Evolutionary conservation across 2,329 filamentous ascomycete species (phyloP).

Genomic region (Exophiala dermatitidis): DNA sequence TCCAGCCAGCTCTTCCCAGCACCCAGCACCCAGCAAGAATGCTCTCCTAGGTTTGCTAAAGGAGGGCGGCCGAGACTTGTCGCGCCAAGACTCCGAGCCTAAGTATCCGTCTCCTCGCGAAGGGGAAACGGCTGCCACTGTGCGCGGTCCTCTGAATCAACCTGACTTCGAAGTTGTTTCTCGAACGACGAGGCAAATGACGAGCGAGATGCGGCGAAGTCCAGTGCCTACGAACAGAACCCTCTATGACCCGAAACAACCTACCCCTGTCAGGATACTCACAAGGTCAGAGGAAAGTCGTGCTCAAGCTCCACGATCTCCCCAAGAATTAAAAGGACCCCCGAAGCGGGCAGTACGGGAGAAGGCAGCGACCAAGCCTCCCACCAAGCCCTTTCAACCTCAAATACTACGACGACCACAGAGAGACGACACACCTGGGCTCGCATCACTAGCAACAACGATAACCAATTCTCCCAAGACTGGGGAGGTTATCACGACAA

Average conservation of each 20-base stretch:
- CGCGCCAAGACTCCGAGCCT: constrained; percentile 19
- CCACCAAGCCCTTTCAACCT: constrained; percentile 44
- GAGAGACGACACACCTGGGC: constrained; percentile 27
- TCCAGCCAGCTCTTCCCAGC: constrained; percentile 25
- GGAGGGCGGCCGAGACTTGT: constrained; percentile 5
- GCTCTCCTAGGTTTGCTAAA: constrained; percentile 18
- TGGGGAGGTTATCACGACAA: neutral
- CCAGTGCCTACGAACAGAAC: constrained; percentile 20
- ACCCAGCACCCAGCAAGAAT: constrained; percentile 13
- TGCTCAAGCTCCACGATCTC: constrained; percentile 15
- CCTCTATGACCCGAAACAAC: constrained; percentile 25
- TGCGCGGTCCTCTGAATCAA: constrained; percentile 36
- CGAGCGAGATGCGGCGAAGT: constrained; percentile 19
- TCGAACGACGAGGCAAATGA: constrained; percentile 4
- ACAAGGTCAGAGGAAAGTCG: constrained; percentile 23
- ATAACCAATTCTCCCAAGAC: constrained; percentile 10
- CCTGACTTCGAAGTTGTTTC: constrained; percentile 34
- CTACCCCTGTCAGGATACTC: constrained; percentile 27
- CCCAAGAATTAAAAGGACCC: constrained; percentile 10
- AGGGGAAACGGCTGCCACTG: constrained; percentile 33
- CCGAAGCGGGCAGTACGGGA: constrained; percentile 12
- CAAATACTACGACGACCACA: constrained; percentile 49
- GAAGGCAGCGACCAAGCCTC: constrained; percentile 22
- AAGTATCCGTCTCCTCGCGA: constrained; percentile 17
- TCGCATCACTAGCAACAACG: constrained; percentile 7